Conservation (phyloP, 345 rosid genomes). For the Dovyalis caffra region DNA sequence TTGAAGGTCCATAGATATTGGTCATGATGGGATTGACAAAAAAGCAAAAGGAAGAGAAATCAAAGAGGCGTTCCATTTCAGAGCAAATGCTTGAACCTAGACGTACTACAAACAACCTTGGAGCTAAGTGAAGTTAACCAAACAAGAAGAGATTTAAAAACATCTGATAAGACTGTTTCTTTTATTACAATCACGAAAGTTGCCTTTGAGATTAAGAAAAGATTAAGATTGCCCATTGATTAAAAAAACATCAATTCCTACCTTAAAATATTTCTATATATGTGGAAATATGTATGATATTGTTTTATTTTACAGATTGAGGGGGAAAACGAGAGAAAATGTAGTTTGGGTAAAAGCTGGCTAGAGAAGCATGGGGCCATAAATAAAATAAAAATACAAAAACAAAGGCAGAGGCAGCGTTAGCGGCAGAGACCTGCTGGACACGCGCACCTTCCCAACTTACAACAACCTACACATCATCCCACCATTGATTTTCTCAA, state of each 20-base stretch:
- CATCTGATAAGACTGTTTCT: not conserved
- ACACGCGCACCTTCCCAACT: constrained; percentile 22
- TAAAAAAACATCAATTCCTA: not conserved
- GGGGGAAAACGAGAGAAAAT: not conserved
- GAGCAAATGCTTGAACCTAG: not conserved
- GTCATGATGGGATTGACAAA: no score
- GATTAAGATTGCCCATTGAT: not conserved
- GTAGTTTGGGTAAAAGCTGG: constrained; percentile 8
- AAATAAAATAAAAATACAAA: constrained; percentile 18
- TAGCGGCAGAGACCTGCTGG: constrained; percentile 12
- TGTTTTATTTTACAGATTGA: not conserved
- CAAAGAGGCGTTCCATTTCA: not conserved
- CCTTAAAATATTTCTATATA: no score
- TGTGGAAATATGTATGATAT: no score
- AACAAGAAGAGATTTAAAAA: not conserved
- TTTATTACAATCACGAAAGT: not conserved
- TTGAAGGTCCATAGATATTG: not conserved
- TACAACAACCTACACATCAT: constrained; percentile 3
- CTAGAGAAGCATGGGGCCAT: constrained; percentile 24
- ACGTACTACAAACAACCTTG: not conserved
- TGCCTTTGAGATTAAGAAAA: not conserved
- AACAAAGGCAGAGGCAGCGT: constrained; percentile 22
- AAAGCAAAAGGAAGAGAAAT: not conserved
- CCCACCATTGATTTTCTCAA: not conserved
- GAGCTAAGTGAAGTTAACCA: not conserved